Conservation (phyloP, 495 filamentous ascomycete species). For the Aspergillus taichungensis region DNA sequence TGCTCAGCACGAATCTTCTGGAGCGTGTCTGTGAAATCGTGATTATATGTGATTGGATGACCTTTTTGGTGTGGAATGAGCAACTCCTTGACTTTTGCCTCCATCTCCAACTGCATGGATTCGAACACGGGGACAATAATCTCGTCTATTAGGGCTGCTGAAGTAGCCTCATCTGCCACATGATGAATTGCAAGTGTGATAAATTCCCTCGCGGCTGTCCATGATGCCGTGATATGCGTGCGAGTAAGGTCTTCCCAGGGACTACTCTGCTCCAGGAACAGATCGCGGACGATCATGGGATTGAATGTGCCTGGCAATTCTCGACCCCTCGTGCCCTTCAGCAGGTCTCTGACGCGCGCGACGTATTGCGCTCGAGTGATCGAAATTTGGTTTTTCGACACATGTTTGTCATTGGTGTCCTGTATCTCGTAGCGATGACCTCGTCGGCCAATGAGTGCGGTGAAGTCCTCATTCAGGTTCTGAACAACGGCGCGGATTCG, state of each 20-base stretch:
- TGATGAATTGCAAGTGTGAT: conserved; percentile 21
- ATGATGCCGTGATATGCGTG: conserved; percentile 24
- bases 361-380: conserved; percentile 31
- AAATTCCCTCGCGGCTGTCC: conserved; percentile 28
- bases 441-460: conserved; percentile 27
- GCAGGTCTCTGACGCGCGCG: conserved; percentile 26
- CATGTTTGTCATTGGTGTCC: neutral
- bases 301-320: conserved; percentile 46
- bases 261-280: conserved; percentile 41
- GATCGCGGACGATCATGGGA: conserved; percentile 39
- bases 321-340: conserved; percentile 31
- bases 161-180: conserved; percentile 30
- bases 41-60: conserved; percentile 47
- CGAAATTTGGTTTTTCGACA: conserved; percentile 6
- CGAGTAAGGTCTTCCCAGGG: conserved; percentile 37
- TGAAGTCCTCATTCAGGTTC: conserved; percentile 45
- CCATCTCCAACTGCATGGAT: conserved; percentile 13
- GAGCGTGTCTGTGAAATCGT: conserved; percentile 42
- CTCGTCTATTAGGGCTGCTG: conserved; percentile 25
- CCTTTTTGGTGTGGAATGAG: conserved; percentile 14
- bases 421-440: conserved; percentile 34
- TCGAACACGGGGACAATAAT: conserved; percentile 30
- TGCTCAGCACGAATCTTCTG: conserved; percentile 28
- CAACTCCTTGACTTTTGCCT: conserved; percentile 15
- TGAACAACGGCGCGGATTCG: conserved; percentile 54